Percentiles rank a stretch among this genome's conserved stretches.
These are phyloP conservation scores for Tubosaeta brunneosetosa DNA, from an alignment of 768 basidiomycete species.

Conservation along the genomic window DNA sequence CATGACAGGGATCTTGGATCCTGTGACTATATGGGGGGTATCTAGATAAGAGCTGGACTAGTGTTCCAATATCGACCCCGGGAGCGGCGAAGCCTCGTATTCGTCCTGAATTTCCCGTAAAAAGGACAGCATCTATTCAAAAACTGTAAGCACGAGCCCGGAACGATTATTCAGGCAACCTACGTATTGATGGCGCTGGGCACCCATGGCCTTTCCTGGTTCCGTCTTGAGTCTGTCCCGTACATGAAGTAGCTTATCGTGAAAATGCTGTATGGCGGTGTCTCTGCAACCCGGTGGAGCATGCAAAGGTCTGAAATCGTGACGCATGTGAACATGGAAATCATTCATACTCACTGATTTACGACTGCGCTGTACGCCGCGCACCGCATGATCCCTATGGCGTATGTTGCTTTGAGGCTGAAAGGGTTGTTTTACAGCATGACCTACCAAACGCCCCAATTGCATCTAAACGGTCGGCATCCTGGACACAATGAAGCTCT, in stretches of 20 bases:
- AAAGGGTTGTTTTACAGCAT: background rate
- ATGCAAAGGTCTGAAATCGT: slow-evolving; percentile 36
- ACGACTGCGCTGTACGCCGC: slow-evolving; percentile 57
- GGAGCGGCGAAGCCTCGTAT: slow-evolving; percentile 24
- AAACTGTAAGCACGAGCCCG: background rate
- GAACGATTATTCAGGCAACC: slow-evolving; percentile 13
- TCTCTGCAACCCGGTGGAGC: slow-evolving; percentile 45
- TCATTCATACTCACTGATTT: slow-evolving; percentile 38
- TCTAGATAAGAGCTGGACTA: background rate
- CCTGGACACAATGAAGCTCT: slow-evolving; percentile 80
- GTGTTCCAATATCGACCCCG: background rate
- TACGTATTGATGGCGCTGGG: slow-evolving; percentile 69
- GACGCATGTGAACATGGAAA: background rate
- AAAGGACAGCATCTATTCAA: slow-evolving; percentile 58
- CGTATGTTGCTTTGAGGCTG: background rate
- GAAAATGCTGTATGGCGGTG: slow-evolving; percentile 76
- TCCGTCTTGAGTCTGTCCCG: slow-evolving; percentile 72
- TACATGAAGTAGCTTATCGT: slow-evolving; percentile 81
- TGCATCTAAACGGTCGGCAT: slow-evolving; percentile 75
- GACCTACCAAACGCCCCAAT: slow-evolving; percentile 71
- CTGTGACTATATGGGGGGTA: background rate
- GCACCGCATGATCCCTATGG: slow-evolving; percentile 58
- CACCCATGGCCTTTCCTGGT: slow-evolving; percentile 62
- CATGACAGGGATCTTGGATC: background rate
- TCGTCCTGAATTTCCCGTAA: slow-evolving; percentile 55